These are phyloP conservation scores for Metschnikowia hibisci DNA, from an alignment of 805 yeast species.

Conservation along the genomic window DNA sequence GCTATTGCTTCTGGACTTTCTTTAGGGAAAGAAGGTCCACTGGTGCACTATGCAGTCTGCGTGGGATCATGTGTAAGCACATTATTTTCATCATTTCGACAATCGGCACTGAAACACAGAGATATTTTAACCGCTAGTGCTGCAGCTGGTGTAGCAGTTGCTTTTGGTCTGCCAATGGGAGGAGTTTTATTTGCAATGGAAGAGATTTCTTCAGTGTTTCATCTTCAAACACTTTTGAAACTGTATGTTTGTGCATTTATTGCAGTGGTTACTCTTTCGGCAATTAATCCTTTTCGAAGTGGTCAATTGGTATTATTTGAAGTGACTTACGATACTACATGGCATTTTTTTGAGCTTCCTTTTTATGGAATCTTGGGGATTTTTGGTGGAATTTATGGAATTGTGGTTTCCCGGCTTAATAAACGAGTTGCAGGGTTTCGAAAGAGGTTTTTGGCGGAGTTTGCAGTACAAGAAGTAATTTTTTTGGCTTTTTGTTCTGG, in stretches of 20 bases:
- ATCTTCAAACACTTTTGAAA: conserved; percentile 80
- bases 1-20: conserved; percentile 91
- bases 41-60: conserved; percentile 96
- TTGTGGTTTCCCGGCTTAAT: conserved; percentile 69
- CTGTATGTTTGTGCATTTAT: conserved; percentile 86
- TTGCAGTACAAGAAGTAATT: conserved; percentile 69
- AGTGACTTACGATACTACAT: conserved; percentile 78
- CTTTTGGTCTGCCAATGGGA: conserved; percentile 94
- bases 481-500: conserved; percentile 67
- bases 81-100: conserved; percentile 43
- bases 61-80: conserved; percentile 80
- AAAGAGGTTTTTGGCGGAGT: conserved; percentile 55
- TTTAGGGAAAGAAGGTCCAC: conserved; percentile 97
- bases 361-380: conserved; percentile 74
- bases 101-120: conserved; percentile 42
- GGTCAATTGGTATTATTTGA: conserved; percentile 93
- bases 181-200: conserved; percentile 93
- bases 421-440: conserved; percentile 74
- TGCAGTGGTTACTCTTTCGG: conserved; percentile 77
- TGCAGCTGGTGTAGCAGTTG: conserved; percentile 98
- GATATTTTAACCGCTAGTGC: conserved; percentile 84
- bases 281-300: conserved; percentile 86
- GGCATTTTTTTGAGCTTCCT: conserved; percentile 86
- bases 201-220: conserved; percentile 76
- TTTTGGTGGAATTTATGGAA: conserved; percentile 91